phyloP scores from a whole-genome alignment of 2,329 filamentous ascomycete species.

The Colletotrichum graminicola region DNA sequence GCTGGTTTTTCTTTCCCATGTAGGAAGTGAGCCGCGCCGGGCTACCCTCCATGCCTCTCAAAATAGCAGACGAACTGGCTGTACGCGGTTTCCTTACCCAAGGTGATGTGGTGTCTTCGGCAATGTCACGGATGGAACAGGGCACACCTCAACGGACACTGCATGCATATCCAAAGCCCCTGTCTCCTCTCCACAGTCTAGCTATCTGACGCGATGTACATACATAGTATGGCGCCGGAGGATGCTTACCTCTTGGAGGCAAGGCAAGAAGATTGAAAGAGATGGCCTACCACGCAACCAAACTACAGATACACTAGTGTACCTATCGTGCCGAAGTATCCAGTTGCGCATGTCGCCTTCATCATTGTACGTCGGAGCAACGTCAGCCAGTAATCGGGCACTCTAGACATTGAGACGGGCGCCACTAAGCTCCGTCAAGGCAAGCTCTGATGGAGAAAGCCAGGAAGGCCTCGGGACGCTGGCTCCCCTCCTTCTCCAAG shows the following conservation, averaged over 20 bases:
- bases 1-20: not conserved
- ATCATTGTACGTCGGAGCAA: not conserved
- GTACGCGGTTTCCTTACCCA: not conserved
- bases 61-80: conserved; percentile 9
- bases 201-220: not conserved
- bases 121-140: not conserved
- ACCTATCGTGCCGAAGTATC: conserved; percentile 10
- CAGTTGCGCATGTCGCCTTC: conserved; percentile 31
- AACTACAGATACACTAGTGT: not conserved
- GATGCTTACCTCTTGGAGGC: conserved; percentile 30
- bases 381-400: conserved; percentile 31
- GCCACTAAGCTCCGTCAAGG: conserved; percentile 22
- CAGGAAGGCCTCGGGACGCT: not conserved
- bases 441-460: conserved; percentile 19
- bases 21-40: conserved; percentile 8
- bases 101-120: conserved; percentile 9
- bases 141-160: conserved; percentile 2
- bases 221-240: not conserved
- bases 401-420: conserved; percentile 18
- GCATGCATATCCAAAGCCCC: not conserved
- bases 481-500: not conserved
- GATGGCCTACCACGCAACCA: not conserved
- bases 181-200: not conserved
- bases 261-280: conserved; percentile 20
- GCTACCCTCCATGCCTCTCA: conserved; percentile 8